Percentiles rank a stretch among this genome's conserved stretches.
Evolutionary conservation across 805 yeast species (phyloP).

Genomic region (Saturnispora diversa): DNA sequence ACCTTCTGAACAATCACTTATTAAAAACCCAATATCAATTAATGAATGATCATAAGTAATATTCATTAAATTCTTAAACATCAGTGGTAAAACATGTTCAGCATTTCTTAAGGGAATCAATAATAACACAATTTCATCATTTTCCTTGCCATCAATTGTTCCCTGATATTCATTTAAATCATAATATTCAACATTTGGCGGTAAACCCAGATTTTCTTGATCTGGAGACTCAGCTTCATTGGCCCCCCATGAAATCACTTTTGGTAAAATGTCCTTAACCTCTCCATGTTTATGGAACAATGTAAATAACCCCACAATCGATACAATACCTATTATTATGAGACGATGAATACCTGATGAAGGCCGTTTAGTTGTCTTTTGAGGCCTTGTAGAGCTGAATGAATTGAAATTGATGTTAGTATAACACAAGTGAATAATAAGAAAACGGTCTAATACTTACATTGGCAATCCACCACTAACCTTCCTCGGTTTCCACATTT

Average conservation of each 20-base stretch:
- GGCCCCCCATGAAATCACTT: not conserved
- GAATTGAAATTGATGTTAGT: too few species aligned
- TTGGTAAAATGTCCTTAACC: not conserved
- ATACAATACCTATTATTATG: too few species aligned
- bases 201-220: conserved; percentile 11
- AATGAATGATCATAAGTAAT: conserved; percentile 74
- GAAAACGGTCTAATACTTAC: too few species aligned
- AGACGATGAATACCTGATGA: too few species aligned
- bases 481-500: not conserved
- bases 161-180: conserved; percentile 57
- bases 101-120: conserved; percentile 78
- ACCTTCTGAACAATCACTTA: conserved; percentile 64
- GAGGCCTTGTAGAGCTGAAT: too few species aligned
- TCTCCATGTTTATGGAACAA: not conserved
- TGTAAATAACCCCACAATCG: not conserved
- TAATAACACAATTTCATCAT: conserved; percentile 58
- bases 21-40: conserved; percentile 73
- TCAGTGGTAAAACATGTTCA: conserved; percentile 65
- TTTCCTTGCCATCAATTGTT: conserved; percentile 36
- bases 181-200: conserved; percentile 33
- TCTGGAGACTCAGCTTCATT: conserved; percentile 10
- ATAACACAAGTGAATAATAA: too few species aligned
- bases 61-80: conserved; percentile 80
- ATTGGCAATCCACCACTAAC: not conserved
- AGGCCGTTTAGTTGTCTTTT: too few species aligned